phyloP scores from a whole-genome alignment of 139 green algal species.

The Zygnema circumcarinatum region DNA sequence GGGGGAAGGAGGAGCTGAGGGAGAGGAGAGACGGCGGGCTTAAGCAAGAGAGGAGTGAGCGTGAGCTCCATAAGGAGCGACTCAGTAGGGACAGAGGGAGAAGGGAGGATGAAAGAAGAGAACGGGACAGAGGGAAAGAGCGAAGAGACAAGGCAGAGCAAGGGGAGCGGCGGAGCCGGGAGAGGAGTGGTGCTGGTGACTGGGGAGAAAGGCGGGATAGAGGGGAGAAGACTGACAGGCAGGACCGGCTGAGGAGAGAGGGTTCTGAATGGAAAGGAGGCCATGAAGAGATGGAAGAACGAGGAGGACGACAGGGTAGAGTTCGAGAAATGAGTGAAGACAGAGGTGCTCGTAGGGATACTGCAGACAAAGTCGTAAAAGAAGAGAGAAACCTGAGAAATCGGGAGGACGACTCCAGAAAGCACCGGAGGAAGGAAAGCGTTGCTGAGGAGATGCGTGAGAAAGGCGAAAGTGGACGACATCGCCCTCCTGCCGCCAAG shows the following conservation, averaged over 20 bases:
- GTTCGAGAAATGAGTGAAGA: neutral
- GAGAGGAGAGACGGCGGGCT: too few relatives aligned
- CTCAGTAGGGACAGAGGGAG: too few relatives aligned
- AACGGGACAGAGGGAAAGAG: conserved; percentile 9
- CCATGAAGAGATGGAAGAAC: neutral
- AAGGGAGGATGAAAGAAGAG: too few relatives aligned
- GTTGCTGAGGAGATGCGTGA: neutral
- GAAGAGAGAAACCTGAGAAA: conserved; percentile 4
- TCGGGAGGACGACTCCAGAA: neutral
- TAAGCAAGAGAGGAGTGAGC: too few relatives aligned
- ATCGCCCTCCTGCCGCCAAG: neutral
- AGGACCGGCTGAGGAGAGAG: neutral
- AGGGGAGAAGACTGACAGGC: neutral
- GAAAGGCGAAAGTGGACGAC: neutral
- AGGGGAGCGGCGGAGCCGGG: neutral
- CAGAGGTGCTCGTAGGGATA: neutral
- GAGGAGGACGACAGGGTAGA: neutral
- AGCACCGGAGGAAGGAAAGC: neutral
- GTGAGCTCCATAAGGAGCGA: too few relatives aligned
- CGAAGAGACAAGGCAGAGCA: neutral
- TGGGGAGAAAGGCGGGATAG: neutral
- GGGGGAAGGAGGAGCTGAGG: too few relatives aligned
- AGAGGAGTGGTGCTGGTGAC: neutral
- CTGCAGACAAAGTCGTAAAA: neutral
- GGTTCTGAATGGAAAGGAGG: neutral